Base-by-base conservation (phyloP, 139 green algal genomes). In the Coelastrella sp. region DNA sequence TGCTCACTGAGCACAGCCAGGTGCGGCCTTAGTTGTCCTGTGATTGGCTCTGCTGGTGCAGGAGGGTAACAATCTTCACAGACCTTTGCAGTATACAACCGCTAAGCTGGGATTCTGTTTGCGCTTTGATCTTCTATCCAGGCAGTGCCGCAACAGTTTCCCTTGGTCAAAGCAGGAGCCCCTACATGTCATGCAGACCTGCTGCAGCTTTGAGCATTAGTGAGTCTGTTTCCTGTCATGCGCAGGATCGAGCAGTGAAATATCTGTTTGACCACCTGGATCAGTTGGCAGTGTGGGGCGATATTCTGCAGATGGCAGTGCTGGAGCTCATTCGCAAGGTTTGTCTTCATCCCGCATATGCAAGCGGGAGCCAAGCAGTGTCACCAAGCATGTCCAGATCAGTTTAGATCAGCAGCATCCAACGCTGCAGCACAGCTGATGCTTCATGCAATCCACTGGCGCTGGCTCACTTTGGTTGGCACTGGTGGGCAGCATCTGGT, bases 251-350 rank as follows among this genome's bases (percentile, higher is more conserved):
- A n/a, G 97, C 97, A 3, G 92, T 98, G 59, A 72, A 92, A 9
- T 99, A 96, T 87, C 88, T 99, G 69, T 91, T 99, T 63, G 84
- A 89, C 30, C 93, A 98, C 76, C 79, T 96, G 3, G 98, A 99
- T 68, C 88, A 96, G 48, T 84, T 99, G 51, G 90, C 92, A 0
- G 93, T 90, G 48, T 99, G 96, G 96, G 94, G 94, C 0, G 98
- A 99, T 87, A 96, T 98, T 43, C 81, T 99, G 87, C 98, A 99
- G 91, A 95, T 99, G 91, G 92, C 95, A 0, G 94, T 98, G 37
- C 90, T 99, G 72, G 96, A 99, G 64, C 91, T 99, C 1, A 97
- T 99, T 51, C 92, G 96, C 57, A 99, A 98, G 91, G 96, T 96
- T 35, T 30, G 85, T 4, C 32, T 30, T 7, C 37, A 35, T 34